Evolutionary conservation across 1,284 basidiomycete genomes (phyloP).

Genomic region (Hemileia vastatrix): DNA sequence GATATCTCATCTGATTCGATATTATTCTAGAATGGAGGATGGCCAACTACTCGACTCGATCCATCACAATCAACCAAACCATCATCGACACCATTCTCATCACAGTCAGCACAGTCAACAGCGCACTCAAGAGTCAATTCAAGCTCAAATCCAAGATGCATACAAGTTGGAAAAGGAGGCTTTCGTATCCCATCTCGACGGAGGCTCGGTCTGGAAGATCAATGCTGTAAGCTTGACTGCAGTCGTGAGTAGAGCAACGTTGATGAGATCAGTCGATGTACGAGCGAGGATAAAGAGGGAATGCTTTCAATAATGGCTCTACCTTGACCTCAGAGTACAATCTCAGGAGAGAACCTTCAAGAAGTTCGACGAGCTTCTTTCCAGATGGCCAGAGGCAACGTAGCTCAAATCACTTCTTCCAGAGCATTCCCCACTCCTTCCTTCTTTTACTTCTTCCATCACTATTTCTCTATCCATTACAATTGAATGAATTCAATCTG

Average conservation of each 20-base stretch:
- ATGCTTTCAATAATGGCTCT: too few relatives aligned
- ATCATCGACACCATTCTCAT: not conserved
- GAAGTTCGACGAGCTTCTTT: too few relatives aligned
- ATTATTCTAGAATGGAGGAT: constrained; percentile 3
- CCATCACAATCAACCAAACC: not conserved
- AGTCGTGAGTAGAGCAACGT: not conserved
- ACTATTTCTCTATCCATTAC: too few relatives aligned
- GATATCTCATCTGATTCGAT: not conserved
- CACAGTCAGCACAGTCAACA: not conserved
- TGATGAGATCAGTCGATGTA: too few relatives aligned
- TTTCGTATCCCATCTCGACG: constrained; percentile 33
- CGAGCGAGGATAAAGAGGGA: too few relatives aligned
- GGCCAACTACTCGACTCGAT: constrained; percentile 1
- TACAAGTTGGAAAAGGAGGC: constrained; percentile 35
- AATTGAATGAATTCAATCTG: too few relatives aligned
- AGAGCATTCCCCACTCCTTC: too few relatives aligned
- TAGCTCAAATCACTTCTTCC: too few relatives aligned
- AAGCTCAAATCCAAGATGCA: not conserved
- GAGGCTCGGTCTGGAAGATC: constrained; percentile 30
- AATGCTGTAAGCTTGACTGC: constrained; percentile 32
- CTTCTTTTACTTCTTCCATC: too few relatives aligned
- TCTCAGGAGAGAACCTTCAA: too few relatives aligned
- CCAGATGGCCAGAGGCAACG: too few relatives aligned
- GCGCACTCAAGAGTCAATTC: constrained; percentile 5
- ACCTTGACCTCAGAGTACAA: too few relatives aligned